Base-by-base conservation (phyloP, 495 filamentous ascomycete genomes). In the Lophium mytilinum region DNA sequence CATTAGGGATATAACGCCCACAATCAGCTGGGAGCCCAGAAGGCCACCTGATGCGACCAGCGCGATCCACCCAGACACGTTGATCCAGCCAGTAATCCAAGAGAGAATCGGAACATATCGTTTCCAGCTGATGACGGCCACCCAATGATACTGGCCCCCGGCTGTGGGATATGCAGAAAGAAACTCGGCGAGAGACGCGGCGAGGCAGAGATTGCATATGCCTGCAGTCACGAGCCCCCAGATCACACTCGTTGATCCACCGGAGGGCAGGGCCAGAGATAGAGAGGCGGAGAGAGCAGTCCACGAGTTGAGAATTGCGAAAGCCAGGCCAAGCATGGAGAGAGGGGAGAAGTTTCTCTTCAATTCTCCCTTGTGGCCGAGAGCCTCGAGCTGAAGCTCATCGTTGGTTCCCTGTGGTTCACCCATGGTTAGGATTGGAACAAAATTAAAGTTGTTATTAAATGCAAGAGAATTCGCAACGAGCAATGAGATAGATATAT, bases 81-180 rank as follows among this genome's bases (percentile, higher is more conserved):
- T 88, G 55, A 88, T 81, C 86, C 86, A 90, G 9, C 86, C 86
- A 0, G 83, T 87, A 34, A 83, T 80, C 80, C 82, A 90, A 10
- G 79, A 83, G 6, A 89, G 70, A 18, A 82, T 68, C 1, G 81
- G 80, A 45, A 81, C 80, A 78, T 78, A 87, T 46, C 66, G 71
- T 61, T 74, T 69, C 74, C 78, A 82, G 18, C 77, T 73, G 35
- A 85, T 74, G 66, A 86, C 73, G 5, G 85, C 84, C 14, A 85
- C 86, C 86, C 86, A 89, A 68, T 88, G 83, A 58, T 88, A 88
- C 72, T 87, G 84, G 5, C 37, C 42, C 14, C 53, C 61, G 46
- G 52, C 53, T 4, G 84, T 89, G 41, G 86, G 86, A 66, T 84
- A 89, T 0, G 84, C 85, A 7, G 81, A 83, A 17, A 88, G 70